phyloP scores from a whole-genome alignment of 192 early-diverging fungal species.

The Endogone sp. region DNA sequence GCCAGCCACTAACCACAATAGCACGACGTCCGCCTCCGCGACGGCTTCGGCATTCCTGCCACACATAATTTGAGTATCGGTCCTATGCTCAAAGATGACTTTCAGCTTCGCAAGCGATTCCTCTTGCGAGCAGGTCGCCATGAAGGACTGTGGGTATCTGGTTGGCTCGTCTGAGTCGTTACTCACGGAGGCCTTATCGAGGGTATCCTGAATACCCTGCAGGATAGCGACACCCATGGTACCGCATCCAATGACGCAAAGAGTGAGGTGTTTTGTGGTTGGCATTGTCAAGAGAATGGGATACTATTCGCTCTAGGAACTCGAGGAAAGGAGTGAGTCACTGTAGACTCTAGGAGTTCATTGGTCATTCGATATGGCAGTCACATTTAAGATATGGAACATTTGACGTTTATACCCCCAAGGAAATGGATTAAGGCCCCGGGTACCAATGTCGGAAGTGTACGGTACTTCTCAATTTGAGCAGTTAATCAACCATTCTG shows the following conservation, averaged over 20 bases:
- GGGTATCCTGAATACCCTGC: conserved; percentile 38
- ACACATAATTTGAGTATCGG: conserved; percentile 12
- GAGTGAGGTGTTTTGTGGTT: conserved; percentile 3
- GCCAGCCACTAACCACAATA: conserved; percentile 36
- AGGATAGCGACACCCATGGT: conserved; percentile 53
- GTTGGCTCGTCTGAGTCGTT: conserved; percentile 8
- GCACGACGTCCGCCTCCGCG: conserved; percentile 30
- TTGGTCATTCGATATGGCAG: neutral
- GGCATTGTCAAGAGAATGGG: neutral
- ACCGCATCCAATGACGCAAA: conserved; percentile 47
- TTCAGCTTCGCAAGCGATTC: conserved; percentile 20
- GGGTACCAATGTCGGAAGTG: no score
- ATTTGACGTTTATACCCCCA: no score
- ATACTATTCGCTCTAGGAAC: no score
- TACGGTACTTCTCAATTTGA: no score
- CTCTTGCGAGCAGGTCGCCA: conserved; percentile 39
- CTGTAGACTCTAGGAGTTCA: neutral
- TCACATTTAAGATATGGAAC: conserved; percentile 3
- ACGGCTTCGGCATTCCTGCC: conserved; percentile 40
- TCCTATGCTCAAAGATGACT: neutral
- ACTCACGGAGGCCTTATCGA: conserved; percentile 5
- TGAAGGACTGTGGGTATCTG: conserved; percentile 33
- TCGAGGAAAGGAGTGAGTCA: neutral
- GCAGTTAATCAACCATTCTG: no score
- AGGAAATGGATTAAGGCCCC: no score